Conservation (phyloP, 768 basidiomycete genomes). For the Rhodotorula toruloides region DNA sequence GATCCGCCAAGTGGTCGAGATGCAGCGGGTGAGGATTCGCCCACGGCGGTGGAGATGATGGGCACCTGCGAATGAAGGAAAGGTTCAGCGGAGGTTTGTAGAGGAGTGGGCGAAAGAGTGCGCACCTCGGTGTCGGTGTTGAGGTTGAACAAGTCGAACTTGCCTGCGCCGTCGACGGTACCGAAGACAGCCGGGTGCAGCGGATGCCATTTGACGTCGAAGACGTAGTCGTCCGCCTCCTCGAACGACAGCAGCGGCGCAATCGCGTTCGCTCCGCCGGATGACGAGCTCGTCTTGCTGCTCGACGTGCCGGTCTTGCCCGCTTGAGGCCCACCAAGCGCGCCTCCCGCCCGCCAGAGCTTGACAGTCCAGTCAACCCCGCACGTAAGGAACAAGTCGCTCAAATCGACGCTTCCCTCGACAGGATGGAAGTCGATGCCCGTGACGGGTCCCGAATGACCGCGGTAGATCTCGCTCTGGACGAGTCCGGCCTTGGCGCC, state of each 20-base stretch:
- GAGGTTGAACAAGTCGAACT: slow-evolving; percentile 95
- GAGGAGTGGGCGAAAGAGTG: slow-evolving; percentile 15
- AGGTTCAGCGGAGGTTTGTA: not conserved
- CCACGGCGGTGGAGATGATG: slow-evolving; percentile 75
- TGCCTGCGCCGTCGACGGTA: slow-evolving; percentile 86
- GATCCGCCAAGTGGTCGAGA: slow-evolving; percentile 44
- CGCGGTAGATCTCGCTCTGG: slow-evolving; percentile 84
- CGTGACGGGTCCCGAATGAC: slow-evolving; percentile 88
- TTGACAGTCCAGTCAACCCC: slow-evolving; percentile 99
- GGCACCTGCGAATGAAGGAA: slow-evolving; percentile 62
- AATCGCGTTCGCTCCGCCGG: slow-evolving; percentile 45
- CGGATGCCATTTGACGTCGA: slow-evolving; percentile 98
- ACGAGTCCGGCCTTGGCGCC: slow-evolving; percentile 94
- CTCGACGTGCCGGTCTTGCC: not conserved
- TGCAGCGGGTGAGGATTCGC: slow-evolving; percentile 41
- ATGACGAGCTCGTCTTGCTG: not conserved
- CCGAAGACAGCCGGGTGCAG: slow-evolving; percentile 90
- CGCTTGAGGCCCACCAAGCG: slow-evolving; percentile 1
- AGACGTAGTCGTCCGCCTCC: slow-evolving; percentile 96
- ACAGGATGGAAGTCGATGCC: slow-evolving; percentile 91
- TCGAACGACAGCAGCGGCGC: slow-evolving; percentile 86
- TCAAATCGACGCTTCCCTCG: slow-evolving; percentile 86
- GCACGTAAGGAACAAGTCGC: slow-evolving; percentile 84
- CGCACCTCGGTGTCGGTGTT: slow-evolving; percentile 93
- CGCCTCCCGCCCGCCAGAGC: slow-evolving; percentile 61